Percentiles rank a stretch among this genome's conserved stretches.
phyloP scores from a whole-genome alignment of 2,329 filamentous ascomycete species.

The Tolypocladium tundrense region DNA sequence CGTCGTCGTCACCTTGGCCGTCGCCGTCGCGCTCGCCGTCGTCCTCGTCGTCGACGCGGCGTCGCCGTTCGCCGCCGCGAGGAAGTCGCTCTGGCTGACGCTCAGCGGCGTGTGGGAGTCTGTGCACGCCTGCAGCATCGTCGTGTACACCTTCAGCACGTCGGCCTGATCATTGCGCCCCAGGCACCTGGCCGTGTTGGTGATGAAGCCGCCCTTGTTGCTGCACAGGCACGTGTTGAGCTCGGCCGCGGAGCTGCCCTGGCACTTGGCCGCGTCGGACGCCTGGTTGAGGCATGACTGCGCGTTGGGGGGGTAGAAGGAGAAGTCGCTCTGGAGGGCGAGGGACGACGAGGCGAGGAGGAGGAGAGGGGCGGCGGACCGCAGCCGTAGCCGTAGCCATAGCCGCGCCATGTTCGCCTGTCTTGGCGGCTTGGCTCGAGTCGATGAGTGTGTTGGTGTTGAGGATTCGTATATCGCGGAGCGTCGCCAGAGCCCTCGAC shows the following conservation, averaged over 20 bases:
- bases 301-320: conserved; percentile 19
- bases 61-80: conserved; percentile 13
- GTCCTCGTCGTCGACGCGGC: background rate
- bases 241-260: conserved; percentile 22
- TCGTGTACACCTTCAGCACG: conserved; percentile 30
- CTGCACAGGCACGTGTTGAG: conserved; percentile 41
- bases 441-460: background rate
- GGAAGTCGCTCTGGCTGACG: conserved; percentile 30
- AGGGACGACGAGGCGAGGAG: conserved; percentile 11
- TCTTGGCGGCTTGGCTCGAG: background rate
- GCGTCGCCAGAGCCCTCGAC: background rate
- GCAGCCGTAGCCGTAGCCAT: conserved; percentile 11
- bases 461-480: background rate
- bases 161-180: conserved; percentile 23
- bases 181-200: conserved; percentile 34
- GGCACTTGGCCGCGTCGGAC: conserved; percentile 29
- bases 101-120: conserved; percentile 32
- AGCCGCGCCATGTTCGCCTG: conserved; percentile 13
- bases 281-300: conserved; percentile 32
- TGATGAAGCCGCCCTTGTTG: conserved; percentile 39
- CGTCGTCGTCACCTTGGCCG: background rate
- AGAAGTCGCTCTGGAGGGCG: conserved; percentile 20
- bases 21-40: background rate
- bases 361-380: conserved; percentile 16
- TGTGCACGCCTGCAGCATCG: conserved; percentile 31